These are phyloP conservation scores for Rhytidiadelphus loreus DNA, from an alignment of 225 moss, liverwort and hornwort genomes.

Conservation along the genomic window DNA sequence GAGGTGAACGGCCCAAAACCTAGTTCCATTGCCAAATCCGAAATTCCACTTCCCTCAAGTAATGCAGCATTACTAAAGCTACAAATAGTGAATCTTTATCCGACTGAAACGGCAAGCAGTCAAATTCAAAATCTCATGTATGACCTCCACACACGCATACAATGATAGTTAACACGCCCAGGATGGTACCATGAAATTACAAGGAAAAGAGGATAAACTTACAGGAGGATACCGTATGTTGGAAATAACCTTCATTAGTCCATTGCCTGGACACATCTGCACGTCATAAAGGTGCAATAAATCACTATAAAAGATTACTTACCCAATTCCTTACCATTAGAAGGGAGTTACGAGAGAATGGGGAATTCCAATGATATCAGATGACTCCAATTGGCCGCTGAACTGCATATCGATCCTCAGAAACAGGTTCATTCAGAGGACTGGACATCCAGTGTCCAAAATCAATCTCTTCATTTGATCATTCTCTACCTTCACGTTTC, in stretches of 20 bases:
- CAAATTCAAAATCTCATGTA: not conserved
- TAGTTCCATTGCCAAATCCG: not conserved
- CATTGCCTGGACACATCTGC: conserved; percentile 54
- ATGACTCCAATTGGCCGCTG: not conserved
- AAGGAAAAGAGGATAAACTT: conserved; percentile 9
- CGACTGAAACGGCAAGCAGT: not conserved
- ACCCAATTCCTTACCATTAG: not conserved
- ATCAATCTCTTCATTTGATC: not conserved
- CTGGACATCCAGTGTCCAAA: not conserved
- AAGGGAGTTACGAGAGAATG: not conserved
- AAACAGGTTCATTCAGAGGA: not conserved
- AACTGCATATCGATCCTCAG: not conserved
- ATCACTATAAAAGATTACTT: not conserved
- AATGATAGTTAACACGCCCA: not conserved
- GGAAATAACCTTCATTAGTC: conserved; percentile 43
- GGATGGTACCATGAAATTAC: not conserved
- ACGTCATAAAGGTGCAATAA: not conserved
- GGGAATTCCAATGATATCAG: not conserved
- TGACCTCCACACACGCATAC: not conserved
- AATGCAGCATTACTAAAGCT: not conserved
- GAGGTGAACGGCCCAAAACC: not conserved
- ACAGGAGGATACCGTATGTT: conserved; percentile 47
- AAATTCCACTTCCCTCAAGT: not conserved
- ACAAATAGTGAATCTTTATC: not conserved
- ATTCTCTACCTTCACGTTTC: not conserved